A percentile compares a stretch with the other conserved stretches of the same genome.
Evolutionary conservation across 2,329 filamentous ascomycete species (phyloP).

Genomic region (Aspergillus calidoustus): DNA sequence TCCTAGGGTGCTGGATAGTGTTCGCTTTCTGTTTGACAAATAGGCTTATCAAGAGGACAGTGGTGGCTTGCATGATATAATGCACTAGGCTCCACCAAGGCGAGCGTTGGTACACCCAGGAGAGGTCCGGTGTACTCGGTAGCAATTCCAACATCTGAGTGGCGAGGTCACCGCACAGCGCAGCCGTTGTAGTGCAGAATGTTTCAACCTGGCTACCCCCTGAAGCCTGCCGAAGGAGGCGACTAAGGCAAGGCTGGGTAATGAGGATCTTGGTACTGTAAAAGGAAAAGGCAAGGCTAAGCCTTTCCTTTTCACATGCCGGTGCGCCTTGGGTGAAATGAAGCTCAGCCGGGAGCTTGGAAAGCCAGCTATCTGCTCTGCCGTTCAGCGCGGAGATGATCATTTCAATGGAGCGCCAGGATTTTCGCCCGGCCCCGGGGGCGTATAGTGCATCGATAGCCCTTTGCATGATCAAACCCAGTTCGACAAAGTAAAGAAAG

Average conservation of each 20-base stretch:
- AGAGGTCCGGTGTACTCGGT: slow-evolving; percentile 37
- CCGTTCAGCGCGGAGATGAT: slow-evolving; percentile 40
- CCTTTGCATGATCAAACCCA: slow-evolving; percentile 41
- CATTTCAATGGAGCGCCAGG: slow-evolving; percentile 43
- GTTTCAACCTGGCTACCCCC: slow-evolving; percentile 30
- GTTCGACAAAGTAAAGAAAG: slow-evolving; percentile 46
- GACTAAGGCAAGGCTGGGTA: slow-evolving; percentile 49
- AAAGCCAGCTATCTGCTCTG: slow-evolving; percentile 45
- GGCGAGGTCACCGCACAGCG: slow-evolving; percentile 43
- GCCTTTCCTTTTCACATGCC: slow-evolving; percentile 38
- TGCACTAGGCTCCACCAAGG: slow-evolving; percentile 50
- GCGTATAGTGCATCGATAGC: slow-evolving; percentile 46
- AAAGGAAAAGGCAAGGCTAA: slow-evolving; percentile 46
- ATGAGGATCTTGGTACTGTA: slow-evolving; percentile 50
- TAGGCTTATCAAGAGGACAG: slow-evolving; percentile 20
- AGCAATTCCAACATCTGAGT: slow-evolving; percentile 41
- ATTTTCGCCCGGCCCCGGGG: slow-evolving; percentile 38
- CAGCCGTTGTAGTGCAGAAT: slow-evolving; percentile 41
- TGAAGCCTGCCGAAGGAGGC: slow-evolving; percentile 36
- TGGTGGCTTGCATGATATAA: slow-evolving; percentile 46
- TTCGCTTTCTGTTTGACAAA: slow-evolving; percentile 10
- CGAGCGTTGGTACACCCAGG: slow-evolving; percentile 35
- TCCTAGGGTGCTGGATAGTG: background rate
- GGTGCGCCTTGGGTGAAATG: slow-evolving; percentile 36
- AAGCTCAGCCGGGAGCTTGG: slow-evolving; percentile 43